Conservation (phyloP, 2,329 filamentous ascomycete genomes). For the Cladosporium sp. region DNA sequence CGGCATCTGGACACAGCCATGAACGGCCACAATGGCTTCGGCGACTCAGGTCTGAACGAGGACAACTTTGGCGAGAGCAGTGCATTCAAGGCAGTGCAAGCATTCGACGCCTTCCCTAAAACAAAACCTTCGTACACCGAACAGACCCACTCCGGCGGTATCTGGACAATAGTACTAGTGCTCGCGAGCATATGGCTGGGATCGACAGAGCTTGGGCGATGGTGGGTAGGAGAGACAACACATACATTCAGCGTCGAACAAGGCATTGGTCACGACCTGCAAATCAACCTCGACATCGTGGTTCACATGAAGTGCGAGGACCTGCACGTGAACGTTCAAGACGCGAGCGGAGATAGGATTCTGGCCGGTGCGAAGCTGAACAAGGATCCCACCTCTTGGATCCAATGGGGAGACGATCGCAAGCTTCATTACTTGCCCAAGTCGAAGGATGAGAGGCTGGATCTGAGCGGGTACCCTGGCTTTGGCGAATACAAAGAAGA, state of each 20-base stretch:
- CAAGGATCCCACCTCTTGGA: slow-evolving; percentile 75
- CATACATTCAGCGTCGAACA: slow-evolving; percentile 95
- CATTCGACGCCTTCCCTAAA: slow-evolving; percentile 98
- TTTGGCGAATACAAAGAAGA: slow-evolving; percentile 61
- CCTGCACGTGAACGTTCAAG: slow-evolving; percentile 95
- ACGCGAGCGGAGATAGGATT: slow-evolving; percentile 88
- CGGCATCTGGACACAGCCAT: background rate
- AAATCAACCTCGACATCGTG: slow-evolving; percentile 95
- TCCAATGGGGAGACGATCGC: slow-evolving; percentile 71
- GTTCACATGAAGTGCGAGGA: slow-evolving; percentile 82
- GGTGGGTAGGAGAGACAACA: slow-evolving; percentile 78
- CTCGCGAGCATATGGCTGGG: slow-evolving; percentile 70
- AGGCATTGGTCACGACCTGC: slow-evolving; percentile 77
- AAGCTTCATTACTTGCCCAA: slow-evolving; percentile 52
- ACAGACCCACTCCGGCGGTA: slow-evolving; percentile 78
- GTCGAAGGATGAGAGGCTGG: slow-evolving; percentile 56
- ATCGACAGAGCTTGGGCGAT: slow-evolving; percentile 71
- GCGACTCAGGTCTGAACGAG: slow-evolving; percentile 67
- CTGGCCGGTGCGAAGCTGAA: slow-evolving; percentile 70
- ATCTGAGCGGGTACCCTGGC: slow-evolving; percentile 33
- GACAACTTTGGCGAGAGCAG: slow-evolving; percentile 72
- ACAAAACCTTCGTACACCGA: slow-evolving; percentile 90
- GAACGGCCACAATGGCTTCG: slow-evolving; percentile 57
- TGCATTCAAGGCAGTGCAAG: slow-evolving; percentile 59
- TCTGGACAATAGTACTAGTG: slow-evolving; percentile 85